Evolutionary conservation across 2,329 filamentous ascomycete species (phyloP).

Genomic region (Metarhizium anisopliae): DNA sequence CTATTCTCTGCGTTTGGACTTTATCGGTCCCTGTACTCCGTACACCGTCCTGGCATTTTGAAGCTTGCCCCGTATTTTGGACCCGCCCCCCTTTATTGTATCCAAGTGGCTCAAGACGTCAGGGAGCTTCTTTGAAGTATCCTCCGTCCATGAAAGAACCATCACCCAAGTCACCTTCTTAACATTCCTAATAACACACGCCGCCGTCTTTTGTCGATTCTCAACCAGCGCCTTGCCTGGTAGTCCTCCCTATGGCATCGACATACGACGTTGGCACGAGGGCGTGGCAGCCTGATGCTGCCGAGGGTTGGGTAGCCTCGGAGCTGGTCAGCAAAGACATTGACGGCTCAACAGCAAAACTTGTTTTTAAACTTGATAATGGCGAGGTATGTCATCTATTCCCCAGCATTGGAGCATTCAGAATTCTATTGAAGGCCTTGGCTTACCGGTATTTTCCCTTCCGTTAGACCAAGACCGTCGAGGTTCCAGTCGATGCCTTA

Average conservation of each 20-base stretch:
- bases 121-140: slow-evolving; percentile 3
- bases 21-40: neutral
- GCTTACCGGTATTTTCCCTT: neutral
- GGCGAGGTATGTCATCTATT: slow-evolving; percentile 60
- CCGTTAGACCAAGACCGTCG: slow-evolving; percentile 64
- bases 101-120: slow-evolving; percentile 1
- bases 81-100: slow-evolving; percentile 9
- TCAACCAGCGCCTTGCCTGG: slow-evolving; percentile 5
- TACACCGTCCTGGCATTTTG: neutral
- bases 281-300: slow-evolving; percentile 95
- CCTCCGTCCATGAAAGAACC: slow-evolving; percentile 4
- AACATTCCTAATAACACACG: slow-evolving; percentile 2
- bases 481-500: slow-evolving; percentile 68
- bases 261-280: slow-evolving; percentile 93
- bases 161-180: neutral
- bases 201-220: slow-evolving; percentile 6
- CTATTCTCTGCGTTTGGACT: neutral
- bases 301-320: slow-evolving; percentile 95
- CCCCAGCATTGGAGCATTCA: neutral
- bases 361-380: slow-evolving; percentile 85
- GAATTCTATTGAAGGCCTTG: neutral
- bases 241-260: slow-evolving; percentile 62
- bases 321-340: slow-evolving; percentile 81
- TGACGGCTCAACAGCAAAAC: slow-evolving; percentile 75
- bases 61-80: slow-evolving; percentile 6